phyloP scores from a whole-genome alignment of 768 basidiomycete genomes.

The Boletus patriciae region DNA sequence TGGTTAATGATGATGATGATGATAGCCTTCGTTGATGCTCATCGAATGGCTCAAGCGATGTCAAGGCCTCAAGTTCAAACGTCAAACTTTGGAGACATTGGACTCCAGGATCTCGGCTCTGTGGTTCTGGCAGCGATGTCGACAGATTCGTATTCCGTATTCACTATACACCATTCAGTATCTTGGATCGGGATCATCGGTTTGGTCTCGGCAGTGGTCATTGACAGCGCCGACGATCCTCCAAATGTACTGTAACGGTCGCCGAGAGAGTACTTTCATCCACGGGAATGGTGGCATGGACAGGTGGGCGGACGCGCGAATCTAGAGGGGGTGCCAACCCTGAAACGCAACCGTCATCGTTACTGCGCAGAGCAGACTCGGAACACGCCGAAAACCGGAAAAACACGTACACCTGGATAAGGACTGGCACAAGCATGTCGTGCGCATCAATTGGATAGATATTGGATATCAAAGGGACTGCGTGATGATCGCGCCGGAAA shows the following conservation, averaged over 20 bases:
- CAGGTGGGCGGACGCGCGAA: not conserved
- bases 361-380: too few relatives aligned
- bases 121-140: not conserved
- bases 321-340: not conserved
- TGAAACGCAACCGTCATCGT: not conserved
- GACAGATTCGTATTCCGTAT: not conserved
- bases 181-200: not conserved
- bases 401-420: not conserved
- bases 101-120: not conserved
- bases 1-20: not conserved
- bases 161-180: not conserved
- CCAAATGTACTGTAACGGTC: not conserved
- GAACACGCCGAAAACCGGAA: not conserved
- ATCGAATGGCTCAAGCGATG: not conserved
- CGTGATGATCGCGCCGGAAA: slow-evolving; percentile 10
- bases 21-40: slow-evolving; percentile 1
- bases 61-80: not conserved
- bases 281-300: not conserved
- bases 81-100: not conserved
- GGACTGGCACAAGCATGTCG: not conserved
- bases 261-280: not conserved
- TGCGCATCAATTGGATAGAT: not conserved
- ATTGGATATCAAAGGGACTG: slow-evolving; percentile 5
- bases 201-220: not conserved
- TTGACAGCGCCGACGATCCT: not conserved